Conservation (phyloP, 768 basidiomycete species). For the Agrocybe pediades region DNA sequence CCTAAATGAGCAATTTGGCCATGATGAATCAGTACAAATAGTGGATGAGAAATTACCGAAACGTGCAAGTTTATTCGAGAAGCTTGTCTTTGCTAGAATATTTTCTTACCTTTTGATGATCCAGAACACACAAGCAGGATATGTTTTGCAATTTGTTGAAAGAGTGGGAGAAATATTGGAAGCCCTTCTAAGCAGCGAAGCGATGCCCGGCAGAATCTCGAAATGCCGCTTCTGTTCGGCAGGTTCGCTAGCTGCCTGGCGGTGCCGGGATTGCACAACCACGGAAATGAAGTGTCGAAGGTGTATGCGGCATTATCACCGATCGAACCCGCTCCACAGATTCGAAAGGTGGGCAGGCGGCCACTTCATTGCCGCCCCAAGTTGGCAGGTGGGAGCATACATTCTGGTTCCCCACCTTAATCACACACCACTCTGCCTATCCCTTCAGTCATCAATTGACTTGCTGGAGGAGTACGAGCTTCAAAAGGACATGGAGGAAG, state of each 20-base stretch:
- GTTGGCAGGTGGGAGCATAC: too few species aligned
- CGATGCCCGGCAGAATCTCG: neutral
- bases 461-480: too few species aligned
- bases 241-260: neutral
- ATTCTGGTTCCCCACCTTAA: too few species aligned
- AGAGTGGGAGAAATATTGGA: neutral
- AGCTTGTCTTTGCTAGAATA: too few species aligned
- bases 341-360: neutral
- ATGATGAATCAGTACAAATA: too few species aligned
- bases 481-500: too few species aligned
- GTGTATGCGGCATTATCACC: slow-evolving; percentile 1
- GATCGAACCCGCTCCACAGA: neutral
- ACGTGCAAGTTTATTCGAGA: too few species aligned
- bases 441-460: too few species aligned
- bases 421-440: too few species aligned
- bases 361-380: neutral
- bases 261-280: slow-evolving; percentile 1
- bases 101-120: too few species aligned
- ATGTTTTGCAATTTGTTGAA: neutral
- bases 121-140: neutral
- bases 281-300: neutral
- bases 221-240: neutral
- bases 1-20: too few species aligned
- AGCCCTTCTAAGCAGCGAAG: neutral
- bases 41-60: too few species aligned